Conservation (phyloP, 176 grass and related monocot genomes). For the Musa itinerans region DNA sequence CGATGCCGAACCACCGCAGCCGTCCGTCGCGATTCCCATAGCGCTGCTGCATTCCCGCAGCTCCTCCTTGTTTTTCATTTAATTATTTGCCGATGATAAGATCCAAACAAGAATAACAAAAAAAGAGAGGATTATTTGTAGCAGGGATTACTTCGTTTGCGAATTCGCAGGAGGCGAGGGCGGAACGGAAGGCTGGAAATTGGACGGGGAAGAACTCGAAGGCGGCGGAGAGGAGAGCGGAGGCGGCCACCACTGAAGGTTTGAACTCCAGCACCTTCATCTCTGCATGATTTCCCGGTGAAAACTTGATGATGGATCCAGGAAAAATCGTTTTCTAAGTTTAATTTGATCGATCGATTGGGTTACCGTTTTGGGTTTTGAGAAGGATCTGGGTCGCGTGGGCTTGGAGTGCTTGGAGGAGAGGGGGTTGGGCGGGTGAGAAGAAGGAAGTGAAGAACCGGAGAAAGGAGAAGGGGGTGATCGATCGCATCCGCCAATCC, state of each 20-base stretch:
- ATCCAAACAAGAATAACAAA: background rate
- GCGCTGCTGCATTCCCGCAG: slow-evolving; percentile 2
- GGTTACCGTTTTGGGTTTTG: background rate
- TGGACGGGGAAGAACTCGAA: slow-evolving; percentile 13
- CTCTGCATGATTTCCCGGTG: background rate
- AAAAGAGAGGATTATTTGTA: background rate
- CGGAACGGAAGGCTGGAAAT: slow-evolving; percentile 4
- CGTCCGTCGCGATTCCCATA: background rate
- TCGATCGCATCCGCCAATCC: slow-evolving; percentile 20
- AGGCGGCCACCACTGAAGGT: slow-evolving; percentile 5
- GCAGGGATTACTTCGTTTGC: background rate
- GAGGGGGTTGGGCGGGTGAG: background rate
- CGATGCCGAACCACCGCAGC: background rate
- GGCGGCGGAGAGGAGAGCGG: slow-evolving; percentile 11
- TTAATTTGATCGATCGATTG: background rate
- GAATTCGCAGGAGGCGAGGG: background rate
- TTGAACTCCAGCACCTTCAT: slow-evolving; percentile 7
- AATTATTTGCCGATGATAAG: background rate
- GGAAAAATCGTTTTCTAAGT: background rate
- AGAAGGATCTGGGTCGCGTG: slow-evolving; percentile 1
- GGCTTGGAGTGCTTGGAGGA: background rate
- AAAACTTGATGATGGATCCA: no score
- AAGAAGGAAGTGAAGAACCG: slow-evolving; percentile 10
- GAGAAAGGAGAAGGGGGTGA: slow-evolving; percentile 20
- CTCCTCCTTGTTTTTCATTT: background rate